Evolutionary conservation across 2,329 filamentous ascomycete species (phyloP), one percentile per base, ranked within the genome.

Genomic region (Monosporascus sp.): DNA sequence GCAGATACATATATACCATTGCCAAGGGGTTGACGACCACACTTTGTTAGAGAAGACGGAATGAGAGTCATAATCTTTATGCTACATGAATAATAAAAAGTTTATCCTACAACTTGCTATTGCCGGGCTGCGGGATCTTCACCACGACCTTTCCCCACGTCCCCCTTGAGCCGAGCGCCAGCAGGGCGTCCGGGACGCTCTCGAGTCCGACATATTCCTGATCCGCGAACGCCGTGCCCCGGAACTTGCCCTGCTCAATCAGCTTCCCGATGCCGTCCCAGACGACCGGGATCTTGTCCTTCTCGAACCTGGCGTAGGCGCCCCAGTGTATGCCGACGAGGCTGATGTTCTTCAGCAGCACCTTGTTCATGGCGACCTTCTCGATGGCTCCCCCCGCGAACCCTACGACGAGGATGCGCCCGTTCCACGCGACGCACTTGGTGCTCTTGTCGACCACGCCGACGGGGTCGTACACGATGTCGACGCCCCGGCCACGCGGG

Each of bases 61-160:
- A 3, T 63, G 24, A 53, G 31, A 34, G 31, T 5, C 31, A 34
- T 14, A 1, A 34, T 34, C 14, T 27, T 7, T 38, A 41, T 41
- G 34, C 36, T 18, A 41, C 47, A 25, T 24, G 18, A 47, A 47
- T 22, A 38, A 45, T 24, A 14, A 34, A 46, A 31, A 34, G 14
- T 34, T 11, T 14, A n/a, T 25, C 44, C 59, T 61, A 85, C 65
- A 85, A 61, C 68, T 80, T 83, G 62, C 77, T 82, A 57, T 77
- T 74, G 6, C 76, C 79, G 45, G 83, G 78, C 61, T 91, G 88
- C 1, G 87, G 85, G 42, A 97, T 77, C 72, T 90, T 90, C 20
- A 97, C 86, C 1, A 97, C 90, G 1, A 97, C 93, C 78, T 97
- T 97, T 0, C 93, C 93, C 93, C 93, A 97, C 1, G 91, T 96